phyloP scores from a whole-genome alignment of 225 moss, liverwort and hornwort genomes.

The Pleurozium schreberi region DNA sequence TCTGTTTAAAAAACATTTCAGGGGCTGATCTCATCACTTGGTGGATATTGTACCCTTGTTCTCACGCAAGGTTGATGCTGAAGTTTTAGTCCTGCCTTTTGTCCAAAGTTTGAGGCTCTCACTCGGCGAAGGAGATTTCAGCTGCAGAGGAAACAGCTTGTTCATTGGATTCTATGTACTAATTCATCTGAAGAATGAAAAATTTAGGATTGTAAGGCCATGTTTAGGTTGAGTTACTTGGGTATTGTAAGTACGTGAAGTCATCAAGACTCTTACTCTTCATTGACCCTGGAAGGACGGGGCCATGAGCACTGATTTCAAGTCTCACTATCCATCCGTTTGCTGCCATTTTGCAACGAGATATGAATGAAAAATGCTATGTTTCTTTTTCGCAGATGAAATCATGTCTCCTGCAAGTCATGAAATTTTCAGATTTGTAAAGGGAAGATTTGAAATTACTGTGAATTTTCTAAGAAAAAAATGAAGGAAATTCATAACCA shows the following conservation, averaged over 20 bases:
- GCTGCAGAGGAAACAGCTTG: neutral
- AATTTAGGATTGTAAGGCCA: neutral
- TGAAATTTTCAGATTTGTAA: no score
- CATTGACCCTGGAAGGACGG: neutral
- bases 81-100: neutral
- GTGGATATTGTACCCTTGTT: neutral
- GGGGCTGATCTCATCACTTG: neutral
- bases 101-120: neutral
- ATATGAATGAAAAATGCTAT: no score
- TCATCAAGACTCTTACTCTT: neutral
- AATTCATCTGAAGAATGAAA: neutral
- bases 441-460: neutral
- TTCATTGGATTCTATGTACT: neutral
- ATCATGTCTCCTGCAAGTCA: no score
- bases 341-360: no score
- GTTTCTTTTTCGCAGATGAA: no score
- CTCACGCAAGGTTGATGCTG: neutral
- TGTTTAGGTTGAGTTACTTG: neutral
- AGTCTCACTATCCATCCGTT: no score
- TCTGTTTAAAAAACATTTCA: neutral
- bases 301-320: neutral
- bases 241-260: neutral
- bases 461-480: neutral
- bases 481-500: neutral
- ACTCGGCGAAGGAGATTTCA: neutral